Base-by-base conservation (phyloP, 176 grass and related monocot species). In the Bromus sterilis region DNA sequence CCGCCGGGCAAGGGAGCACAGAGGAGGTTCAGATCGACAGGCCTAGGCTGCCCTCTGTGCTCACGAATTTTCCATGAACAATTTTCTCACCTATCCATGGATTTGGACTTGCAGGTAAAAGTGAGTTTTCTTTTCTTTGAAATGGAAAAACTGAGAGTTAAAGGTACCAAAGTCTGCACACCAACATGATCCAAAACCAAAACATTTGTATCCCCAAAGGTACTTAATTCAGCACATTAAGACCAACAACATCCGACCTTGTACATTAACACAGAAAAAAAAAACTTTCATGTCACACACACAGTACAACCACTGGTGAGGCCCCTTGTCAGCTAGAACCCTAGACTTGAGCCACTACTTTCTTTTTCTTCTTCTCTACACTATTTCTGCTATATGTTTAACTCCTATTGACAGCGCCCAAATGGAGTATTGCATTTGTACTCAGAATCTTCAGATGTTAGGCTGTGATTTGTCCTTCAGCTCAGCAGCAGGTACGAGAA, bases 401-500 rank as follows among this genome's bases (percentile, higher is more conserved):
- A 53, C 24, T 77, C 44, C 64, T 82, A 89, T 65, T 25, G 26
- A 78, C 21, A 55, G 63, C 61, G 26, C 33, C 41, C 71, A 71
- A 33, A 57, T n/a, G 73, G 41, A 70, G 71, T 24, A 49, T 40
- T 31, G 26, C 77, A 32, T 66, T 26, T 16, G 44, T 34, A 44
- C 21, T 43, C 24, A 0, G 39, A 40, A 44, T 9, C 34, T 44
- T 70, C 43, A 66, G 79, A 89, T 5, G 40, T 11, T 11, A 76
- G 6, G 26, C n/a, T 71, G 87, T 3, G 73, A 26, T 29, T 91
- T 99, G 37, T 93, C 86, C 82, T 86, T 90, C 18, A 95, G 82
- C 76, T 93, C 84, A 4, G 92, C 90, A 28, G 90, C 12, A 4
- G 92, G 90, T 16, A 98, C 95, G 43, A 87, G 88, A 40, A 95